A percentile compares a stretch with the other conserved stretches of the same genome.
phyloP scores from a whole-genome alignment of 2,329 filamentous ascomycete species.

The Trichophyton simii region DNA sequence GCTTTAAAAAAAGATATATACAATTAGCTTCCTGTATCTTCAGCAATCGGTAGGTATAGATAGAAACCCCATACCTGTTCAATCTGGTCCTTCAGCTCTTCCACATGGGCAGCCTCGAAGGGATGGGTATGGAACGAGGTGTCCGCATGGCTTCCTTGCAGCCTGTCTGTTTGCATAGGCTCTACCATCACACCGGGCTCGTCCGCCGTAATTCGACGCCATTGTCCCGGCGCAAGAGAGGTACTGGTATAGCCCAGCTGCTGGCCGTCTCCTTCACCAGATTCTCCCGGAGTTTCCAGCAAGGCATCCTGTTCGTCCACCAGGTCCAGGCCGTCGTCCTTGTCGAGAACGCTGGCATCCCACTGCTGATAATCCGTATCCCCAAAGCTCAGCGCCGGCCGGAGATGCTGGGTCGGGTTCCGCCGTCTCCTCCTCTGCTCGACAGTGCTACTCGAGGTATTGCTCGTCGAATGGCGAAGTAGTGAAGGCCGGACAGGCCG shows the following conservation, averaged over 20 bases:
- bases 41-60: background rate
- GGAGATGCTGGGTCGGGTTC: constrained; percentile 10
- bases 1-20: constrained; percentile 16
- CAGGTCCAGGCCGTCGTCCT: background rate
- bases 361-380: constrained; percentile 23
- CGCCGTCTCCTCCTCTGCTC: background rate
- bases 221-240: background rate
- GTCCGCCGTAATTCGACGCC: background rate
- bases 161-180: background rate
- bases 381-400: constrained; percentile 29
- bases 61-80: constrained; percentile 9
- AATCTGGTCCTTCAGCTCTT: constrained; percentile 12
- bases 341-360: background rate
- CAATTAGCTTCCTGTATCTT: background rate
- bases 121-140: background rate
- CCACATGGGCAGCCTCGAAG: constrained; percentile 6
- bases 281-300: background rate
- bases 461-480: constrained; percentile 3
- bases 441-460: background rate
- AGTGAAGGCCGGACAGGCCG: background rate
- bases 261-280: background rate
- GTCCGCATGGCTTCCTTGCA: background rate
- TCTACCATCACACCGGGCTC: background rate
- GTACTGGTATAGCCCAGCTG: background rate
- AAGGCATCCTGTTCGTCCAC: constrained; percentile 3